Conservation (phyloP, 495 filamentous ascomycete species). For the Penicillium egyptiacum region DNA sequence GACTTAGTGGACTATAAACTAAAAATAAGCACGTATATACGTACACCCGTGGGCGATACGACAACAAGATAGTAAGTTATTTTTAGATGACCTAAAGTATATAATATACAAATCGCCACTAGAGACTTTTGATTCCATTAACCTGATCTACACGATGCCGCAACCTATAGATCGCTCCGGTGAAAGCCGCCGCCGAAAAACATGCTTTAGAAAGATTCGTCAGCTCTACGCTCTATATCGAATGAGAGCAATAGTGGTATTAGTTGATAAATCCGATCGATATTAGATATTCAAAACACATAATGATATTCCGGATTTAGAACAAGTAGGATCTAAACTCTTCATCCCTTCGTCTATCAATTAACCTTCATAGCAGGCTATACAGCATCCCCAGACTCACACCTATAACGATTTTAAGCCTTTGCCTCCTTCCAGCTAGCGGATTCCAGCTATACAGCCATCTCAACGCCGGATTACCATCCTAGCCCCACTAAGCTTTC, state of each 20-base stretch:
- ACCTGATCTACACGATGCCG: slow-evolving; percentile 1
- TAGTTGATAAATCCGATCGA: slow-evolving; percentile 8
- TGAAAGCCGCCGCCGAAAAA: slow-evolving; percentile 16
- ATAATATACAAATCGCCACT: slow-evolving; percentile 8
- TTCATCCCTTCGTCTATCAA: not conserved
- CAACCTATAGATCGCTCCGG: slow-evolving; percentile 2
- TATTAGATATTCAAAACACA: slow-evolving; percentile 18
- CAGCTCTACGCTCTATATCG: slow-evolving; percentile 11
- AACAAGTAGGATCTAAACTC: slow-evolving; percentile 7
- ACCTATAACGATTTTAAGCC: slow-evolving; percentile 9
- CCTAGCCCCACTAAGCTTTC: not conserved
- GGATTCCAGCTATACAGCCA: not conserved
- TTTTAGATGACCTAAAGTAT: slow-evolving; percentile 2
- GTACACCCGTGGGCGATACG: slow-evolving; percentile 9
- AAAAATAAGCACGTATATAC: slow-evolving; percentile 7
- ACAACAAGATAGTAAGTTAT: slow-evolving; percentile 8
- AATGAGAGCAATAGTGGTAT: slow-evolving; percentile 10
- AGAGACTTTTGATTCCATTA: not conserved
- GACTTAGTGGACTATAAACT: too few relatives aligned
- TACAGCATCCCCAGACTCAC: slow-evolving; percentile 3
- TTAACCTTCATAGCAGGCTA: slow-evolving; percentile 5
- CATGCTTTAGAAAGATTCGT: slow-evolving; percentile 19
- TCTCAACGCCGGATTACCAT: not conserved
- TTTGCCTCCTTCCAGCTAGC: not conserved
- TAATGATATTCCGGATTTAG: slow-evolving; percentile 12